Evolutionary conservation across 139 green algal species (phyloP), one percentile per base, ranked within the genome.

Genomic region (Ostreobium quekettii): DNA sequence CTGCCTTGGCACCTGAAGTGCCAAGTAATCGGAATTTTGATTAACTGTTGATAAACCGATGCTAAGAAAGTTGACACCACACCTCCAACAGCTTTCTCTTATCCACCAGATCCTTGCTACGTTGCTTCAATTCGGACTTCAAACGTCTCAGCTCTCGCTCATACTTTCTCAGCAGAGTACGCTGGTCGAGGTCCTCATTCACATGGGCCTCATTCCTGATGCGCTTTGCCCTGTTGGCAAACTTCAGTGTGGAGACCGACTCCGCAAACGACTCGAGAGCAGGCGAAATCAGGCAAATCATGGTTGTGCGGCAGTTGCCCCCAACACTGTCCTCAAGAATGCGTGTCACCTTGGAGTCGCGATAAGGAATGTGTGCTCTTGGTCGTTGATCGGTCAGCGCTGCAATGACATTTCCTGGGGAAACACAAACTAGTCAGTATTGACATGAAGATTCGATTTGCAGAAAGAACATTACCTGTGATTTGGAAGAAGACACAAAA

Each of bases 121-220:
- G 79, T 66, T 86, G 75, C 64, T 88, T 78, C 59, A 98, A 81
- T 85, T 98, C 92, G 3, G 80, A 82, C 1, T 89, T 77, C 74
- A 98, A 80, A 49, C 74, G 71, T 48, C 83, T 79, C 71, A 98
- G 85, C 82, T 98, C 92, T 0, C 76, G 76, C 84, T 98, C 92
- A 72, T 97, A 97, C 81, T 93, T 95, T 39, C 87, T 78, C 68
- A 98, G 81, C 79, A 98, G 79, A 33, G 92, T 95, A 59, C 85
- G 80, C 71, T 96, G 90, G 80, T 98, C 91, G 49, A 90, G 70
- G 76, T 97, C 89, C 82, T 96, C 90, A 72, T 98, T 98, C n/a
- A 97, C 86, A 26, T 83, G 76, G 22, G 87, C 89, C 68, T 87
- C 74, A 81, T 97, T 98, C 74, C 87, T 87, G 74, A 98, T 93